A percentile compares a stretch with the other conserved stretches of the same genome.
Evolutionary conservation across 1,139 yeast genomes (phyloP).

Genomic region (Nakaseomyces glabratus): DNA sequence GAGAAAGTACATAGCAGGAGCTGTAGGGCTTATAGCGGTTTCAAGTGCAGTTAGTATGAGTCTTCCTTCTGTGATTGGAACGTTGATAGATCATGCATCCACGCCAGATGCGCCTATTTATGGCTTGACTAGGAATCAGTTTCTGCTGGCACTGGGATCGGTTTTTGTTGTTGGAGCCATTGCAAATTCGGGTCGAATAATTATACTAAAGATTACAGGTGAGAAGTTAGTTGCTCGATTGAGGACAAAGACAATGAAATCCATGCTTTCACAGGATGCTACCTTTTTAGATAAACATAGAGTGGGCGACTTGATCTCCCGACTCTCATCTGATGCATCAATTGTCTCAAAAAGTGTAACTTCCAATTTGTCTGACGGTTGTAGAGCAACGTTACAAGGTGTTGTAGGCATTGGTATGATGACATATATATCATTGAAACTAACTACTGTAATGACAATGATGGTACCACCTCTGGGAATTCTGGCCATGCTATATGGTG

Average conservation of each 20-base stretch:
- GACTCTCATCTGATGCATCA: constrained; percentile 82
- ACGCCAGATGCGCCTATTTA: constrained; percentile 28
- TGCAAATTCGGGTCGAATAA: constrained; percentile 74
- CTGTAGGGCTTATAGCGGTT: constrained; percentile 51
- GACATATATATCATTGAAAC: constrained; percentile 74
- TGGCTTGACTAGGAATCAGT: constrained; percentile 44
- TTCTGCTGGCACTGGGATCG: constrained; percentile 43
- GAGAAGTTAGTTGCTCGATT: constrained; percentile 81
- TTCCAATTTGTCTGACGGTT: constrained; percentile 85
- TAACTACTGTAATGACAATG: constrained; percentile 69
- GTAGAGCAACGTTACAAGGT: constrained; percentile 73
- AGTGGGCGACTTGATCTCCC: constrained; percentile 86
- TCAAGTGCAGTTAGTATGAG: constrained; percentile 64
- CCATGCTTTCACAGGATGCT: constrained; percentile 77
- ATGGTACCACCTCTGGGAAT: constrained; percentile 78
- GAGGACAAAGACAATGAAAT: constrained; percentile 67
- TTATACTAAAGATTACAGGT: constrained; percentile 68
- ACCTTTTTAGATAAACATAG: constrained; percentile 85
- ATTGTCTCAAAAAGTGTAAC: constrained; percentile 82
- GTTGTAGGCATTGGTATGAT: constrained; percentile 82
- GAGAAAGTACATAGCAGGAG: constrained; percentile 42
- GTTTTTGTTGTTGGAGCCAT: constrained; percentile 63
- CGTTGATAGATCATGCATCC: constrained; percentile 50
- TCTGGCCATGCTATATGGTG: constrained; percentile 75
- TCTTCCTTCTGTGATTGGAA: constrained; percentile 76